phyloP scores from a whole-genome alignment of 2,329 filamentous ascomycete genomes.

The Curvularia verruculosa region DNA sequence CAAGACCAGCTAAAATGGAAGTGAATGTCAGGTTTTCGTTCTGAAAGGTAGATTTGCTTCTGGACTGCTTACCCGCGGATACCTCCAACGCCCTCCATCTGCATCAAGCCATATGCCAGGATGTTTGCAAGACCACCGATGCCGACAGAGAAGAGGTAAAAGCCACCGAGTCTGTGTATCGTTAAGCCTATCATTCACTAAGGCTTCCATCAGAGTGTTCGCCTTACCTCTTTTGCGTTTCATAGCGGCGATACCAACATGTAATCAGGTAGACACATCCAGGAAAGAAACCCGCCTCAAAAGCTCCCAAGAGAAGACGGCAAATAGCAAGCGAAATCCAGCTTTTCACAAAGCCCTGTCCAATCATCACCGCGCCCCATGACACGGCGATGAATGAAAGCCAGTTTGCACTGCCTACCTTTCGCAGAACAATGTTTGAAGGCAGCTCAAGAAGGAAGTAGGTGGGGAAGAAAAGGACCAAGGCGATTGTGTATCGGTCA shows the following conservation, averaged over 20 bases:
- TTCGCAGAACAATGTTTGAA: constrained; percentile 33
- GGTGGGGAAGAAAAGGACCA: constrained; percentile 36
- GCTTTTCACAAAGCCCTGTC: constrained; percentile 32
- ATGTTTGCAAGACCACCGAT: constrained; percentile 37
- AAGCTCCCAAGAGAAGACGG: constrained; percentile 30
- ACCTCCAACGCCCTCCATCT: constrained; percentile 33
- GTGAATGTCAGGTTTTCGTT: not conserved
- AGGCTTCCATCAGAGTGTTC: not conserved
- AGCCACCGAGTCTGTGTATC: constrained; percentile 22
- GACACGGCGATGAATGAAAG: constrained; percentile 32
- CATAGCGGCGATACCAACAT: constrained; percentile 36
- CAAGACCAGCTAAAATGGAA: constrained; percentile 28
- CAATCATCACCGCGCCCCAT: constrained; percentile 38
- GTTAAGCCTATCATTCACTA: constrained; percentile 1
- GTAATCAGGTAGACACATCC: constrained; percentile 40
- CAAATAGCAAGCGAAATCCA: constrained; percentile 32
- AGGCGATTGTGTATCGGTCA: constrained; percentile 32
- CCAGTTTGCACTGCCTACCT: constrained; percentile 38
- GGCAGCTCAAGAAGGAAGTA: constrained; percentile 35
- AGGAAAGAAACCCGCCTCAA: constrained; percentile 37
- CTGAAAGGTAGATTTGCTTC: not conserved
- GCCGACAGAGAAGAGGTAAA: constrained; percentile 36
- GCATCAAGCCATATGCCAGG: constrained; percentile 37
- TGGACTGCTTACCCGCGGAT: constrained; percentile 16
- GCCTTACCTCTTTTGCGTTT: constrained; percentile 31